Percentiles rank a stretch among this genome's conserved stretches.
Evolutionary conservation across 176 grass and related monocot species (phyloP).

Genomic region (Avena atlantica): DNA sequence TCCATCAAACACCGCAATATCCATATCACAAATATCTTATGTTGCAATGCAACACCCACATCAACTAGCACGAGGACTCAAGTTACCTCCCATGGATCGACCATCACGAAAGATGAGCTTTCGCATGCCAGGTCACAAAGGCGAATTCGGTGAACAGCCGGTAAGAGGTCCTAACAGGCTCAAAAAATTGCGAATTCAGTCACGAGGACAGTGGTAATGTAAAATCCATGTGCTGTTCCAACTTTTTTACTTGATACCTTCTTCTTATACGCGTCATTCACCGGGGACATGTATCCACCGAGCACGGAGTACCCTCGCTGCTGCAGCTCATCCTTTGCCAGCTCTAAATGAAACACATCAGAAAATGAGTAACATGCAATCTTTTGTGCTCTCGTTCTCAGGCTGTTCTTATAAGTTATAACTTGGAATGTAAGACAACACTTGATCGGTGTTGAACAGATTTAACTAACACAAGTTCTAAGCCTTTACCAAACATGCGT

Average conservation of each 20-base stretch:
- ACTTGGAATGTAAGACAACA: not conserved
- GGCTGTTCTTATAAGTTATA: not conserved
- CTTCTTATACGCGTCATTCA: constrained; percentile 92
- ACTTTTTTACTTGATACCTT: constrained; percentile 44
- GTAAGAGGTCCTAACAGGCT: constrained; percentile 65
- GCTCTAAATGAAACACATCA: constrained; percentile 50
- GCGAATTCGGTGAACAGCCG: constrained; percentile 50
- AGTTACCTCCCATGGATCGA: constrained; percentile 91
- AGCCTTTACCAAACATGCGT: constrained; percentile 76
- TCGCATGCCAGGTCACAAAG: constrained; percentile 73
- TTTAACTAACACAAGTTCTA: not conserved
- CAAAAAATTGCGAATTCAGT: constrained; percentile 22
- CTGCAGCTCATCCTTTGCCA: constrained; percentile 83
- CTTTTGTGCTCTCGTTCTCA: not conserved
- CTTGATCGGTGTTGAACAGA: not conserved
- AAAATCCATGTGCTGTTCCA: not conserved
- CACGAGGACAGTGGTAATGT: not conserved
- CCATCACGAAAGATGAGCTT: constrained; percentile 86
- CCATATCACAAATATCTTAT: not conserved
- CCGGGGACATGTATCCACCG: constrained; percentile 87
- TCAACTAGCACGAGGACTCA: not conserved
- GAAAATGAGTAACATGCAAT: not conserved
- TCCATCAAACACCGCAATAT: not conserved
- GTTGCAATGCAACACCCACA: not conserved
- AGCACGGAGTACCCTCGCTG: constrained; percentile 63